Base-by-base conservation (phyloP, 805 yeast species). In the Yamadazyma akitaensis region DNA sequence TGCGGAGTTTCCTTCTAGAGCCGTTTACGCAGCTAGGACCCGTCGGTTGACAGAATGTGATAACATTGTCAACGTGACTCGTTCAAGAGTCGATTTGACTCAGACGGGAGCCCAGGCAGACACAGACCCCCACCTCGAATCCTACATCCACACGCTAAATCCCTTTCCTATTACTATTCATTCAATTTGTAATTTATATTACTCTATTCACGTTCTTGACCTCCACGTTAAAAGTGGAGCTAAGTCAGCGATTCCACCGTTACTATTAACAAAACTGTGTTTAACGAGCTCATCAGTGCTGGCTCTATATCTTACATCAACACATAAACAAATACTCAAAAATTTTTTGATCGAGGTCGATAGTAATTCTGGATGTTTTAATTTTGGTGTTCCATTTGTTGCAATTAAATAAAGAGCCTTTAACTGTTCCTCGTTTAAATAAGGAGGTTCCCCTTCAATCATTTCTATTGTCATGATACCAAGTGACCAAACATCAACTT, bases 301-400 rank as follows among this genome's bases (percentile, higher is more conserved):
- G 0, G 98, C 98, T 56, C 99, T 80, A 60, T 85, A 85, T 57
- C 86, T 80, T 37, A 90, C 96, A 64, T 95, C 98, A 32, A 92
- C 98, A 67, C 97, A 89, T 21, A 94, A 73, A 70, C 98, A 90
- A 51, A 90, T 88, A 43, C 91, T 82, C 63, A 94, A 75, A 62
- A 94, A 94, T 61, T 86, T 82, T 72, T 88, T 89, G 49, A 95
- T 85, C 30, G 84, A 81, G 48, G 82, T 75, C 9, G 92, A 82
- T 50, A 94, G 71, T 33, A 73, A 57, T 46, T 83, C 89, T 2
- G 92, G 90, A 41, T 69, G 70, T 64, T 82, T 84, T 54, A 85
- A 71, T 59, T 82, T 81, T 6, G 94, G 94, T 18, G 91, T 86
- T 30, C 94, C 94, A 59, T 84, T 85, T 3, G 89, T 82, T 5